phyloP scores from a whole-genome alignment of 140 eudicot genomes.

The Erigeron philadelphicus region DNA sequence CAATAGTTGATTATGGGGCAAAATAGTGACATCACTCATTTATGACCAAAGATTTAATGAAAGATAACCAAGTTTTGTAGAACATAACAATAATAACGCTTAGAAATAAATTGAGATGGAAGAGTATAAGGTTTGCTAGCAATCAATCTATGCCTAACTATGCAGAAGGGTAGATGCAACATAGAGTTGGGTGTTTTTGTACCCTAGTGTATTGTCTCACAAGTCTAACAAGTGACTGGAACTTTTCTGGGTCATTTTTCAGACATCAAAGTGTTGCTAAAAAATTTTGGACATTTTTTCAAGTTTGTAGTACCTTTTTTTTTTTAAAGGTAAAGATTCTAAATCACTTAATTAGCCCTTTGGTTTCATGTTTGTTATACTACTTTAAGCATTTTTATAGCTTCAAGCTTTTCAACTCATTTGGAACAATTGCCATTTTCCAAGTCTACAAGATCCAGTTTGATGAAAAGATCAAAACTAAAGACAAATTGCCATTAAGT shows the following conservation, averaged over 20 bases:
- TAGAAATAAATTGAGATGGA: too few species aligned
- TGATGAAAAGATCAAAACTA: conserved; percentile 7
- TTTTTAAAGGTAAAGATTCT: too few species aligned
- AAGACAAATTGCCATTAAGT: neutral
- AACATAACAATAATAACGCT: too few species aligned
- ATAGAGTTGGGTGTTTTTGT: neutral
- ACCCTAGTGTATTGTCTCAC: neutral
- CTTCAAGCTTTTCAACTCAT: neutral
- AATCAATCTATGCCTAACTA: neutral
- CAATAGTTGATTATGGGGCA: too few species aligned
- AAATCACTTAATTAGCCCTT: too few species aligned
- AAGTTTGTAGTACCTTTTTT: too few species aligned
- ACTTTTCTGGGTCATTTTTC: neutral
- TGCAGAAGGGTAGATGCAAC: neutral
- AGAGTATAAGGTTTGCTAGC: too few species aligned
- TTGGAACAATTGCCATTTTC: neutral
- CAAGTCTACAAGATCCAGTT: neutral
- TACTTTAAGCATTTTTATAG: neutral
- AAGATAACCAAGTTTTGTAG: too few species aligned
- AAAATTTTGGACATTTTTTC: too few species aligned
- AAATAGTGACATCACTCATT: too few species aligned
- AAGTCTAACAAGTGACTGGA: neutral
- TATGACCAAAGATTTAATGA: too few species aligned
- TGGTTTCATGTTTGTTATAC: neutral
- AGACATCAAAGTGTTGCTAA: neutral